Base-by-base conservation (phyloP, 2,329 filamentous ascomycete species). In the Cryphonectria naterciae region DNA sequence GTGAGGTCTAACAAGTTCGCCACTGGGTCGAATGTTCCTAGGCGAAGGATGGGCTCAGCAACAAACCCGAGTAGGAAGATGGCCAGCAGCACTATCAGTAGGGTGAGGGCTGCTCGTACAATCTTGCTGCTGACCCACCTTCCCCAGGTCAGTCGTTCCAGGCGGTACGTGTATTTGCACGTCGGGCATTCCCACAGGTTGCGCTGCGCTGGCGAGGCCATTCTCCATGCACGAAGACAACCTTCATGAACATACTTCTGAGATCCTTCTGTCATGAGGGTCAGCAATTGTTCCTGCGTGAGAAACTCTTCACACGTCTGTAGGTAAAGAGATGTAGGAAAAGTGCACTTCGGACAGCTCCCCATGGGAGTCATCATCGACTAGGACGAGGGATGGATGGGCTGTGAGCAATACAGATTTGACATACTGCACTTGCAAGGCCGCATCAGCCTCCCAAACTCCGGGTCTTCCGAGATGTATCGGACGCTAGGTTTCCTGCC, bases 181-280 rank as follows among this genome's bases (percentile, higher is more conserved):
- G 94, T 97, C 28, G 93, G 93, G 77, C 95, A 98, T 77, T 93
- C 88, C 89, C 92, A 97, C 79, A 91, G 97, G 76, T 95, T 94
- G 70, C 92, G 87, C 43, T 83, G 86, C 77, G 81, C 77, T 0
- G 93, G 92, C 77, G 94, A 89, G 60, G 93, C 87, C 73, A 91
- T 87, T 75, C 96, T 89, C 94, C 95, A 98, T 15, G 88, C 86
- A 77, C 92, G 89, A 65, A 99, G 85, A 78, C 96, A 99, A 41
- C 90, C 92, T 80, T 98, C 94, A 80, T 99, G 96, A 35, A 98
- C 94, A 81, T 97, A 98, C 82, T 93, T 93, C 76, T 95, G 93
- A 54, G 93, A 93, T 67, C 96, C 96, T 83, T 93, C 63, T 65
- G 6, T 52, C 7, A 52, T 52, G 63, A 25, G 41, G 43, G 63